Conservation (phyloP, 805 yeast species). For the Wickerhamiella allomyrinae region DNA sequence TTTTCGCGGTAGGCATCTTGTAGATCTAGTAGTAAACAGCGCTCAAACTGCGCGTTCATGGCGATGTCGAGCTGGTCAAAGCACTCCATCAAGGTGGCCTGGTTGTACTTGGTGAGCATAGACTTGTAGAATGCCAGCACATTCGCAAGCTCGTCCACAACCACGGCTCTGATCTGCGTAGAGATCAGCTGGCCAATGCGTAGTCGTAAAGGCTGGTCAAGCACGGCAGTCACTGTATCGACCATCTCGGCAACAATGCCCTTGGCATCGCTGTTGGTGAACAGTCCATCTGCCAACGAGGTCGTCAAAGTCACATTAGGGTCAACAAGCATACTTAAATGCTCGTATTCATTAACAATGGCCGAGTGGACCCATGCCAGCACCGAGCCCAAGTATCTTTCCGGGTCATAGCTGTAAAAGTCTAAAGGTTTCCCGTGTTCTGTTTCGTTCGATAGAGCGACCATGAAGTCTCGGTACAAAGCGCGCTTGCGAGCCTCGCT, state of each 20-base stretch:
- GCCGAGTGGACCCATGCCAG: conserved; percentile 78
- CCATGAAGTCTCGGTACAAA: conserved; percentile 51
- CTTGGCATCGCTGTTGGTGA: conserved; percentile 6
- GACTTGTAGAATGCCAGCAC: conserved; percentile 49
- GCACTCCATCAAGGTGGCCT: conserved; percentile 19
- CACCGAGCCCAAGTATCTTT: conserved; percentile 71
- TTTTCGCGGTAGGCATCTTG: conserved; percentile 25
- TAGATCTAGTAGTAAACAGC: conserved; percentile 23
- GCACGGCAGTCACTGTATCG: conserved; percentile 36
- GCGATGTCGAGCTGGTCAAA: conserved; percentile 24
- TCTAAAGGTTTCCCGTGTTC: conserved; percentile 36
- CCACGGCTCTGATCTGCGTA: conserved; percentile 43
- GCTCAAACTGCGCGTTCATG: conserved; percentile 29
- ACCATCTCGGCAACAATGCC: conserved; percentile 18
- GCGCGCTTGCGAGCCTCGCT: conserved; percentile 52
- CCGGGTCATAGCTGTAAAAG: conserved; percentile 62
- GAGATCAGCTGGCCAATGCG: conserved; percentile 56
- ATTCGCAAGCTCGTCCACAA: conserved; percentile 44
- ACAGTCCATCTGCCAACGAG: conserved; percentile 6
- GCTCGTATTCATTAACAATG: conserved; percentile 76
- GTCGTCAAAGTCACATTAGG: conserved; percentile 20
- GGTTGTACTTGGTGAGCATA: conserved; percentile 42
- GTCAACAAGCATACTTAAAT: conserved; percentile 48
- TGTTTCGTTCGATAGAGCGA: conserved; percentile 22
- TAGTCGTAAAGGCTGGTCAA: conserved; percentile 47